These are phyloP conservation scores for Begonia peltatifolia DNA, from an alignment of 306 rosid species.

Conservation along the genomic window DNA sequence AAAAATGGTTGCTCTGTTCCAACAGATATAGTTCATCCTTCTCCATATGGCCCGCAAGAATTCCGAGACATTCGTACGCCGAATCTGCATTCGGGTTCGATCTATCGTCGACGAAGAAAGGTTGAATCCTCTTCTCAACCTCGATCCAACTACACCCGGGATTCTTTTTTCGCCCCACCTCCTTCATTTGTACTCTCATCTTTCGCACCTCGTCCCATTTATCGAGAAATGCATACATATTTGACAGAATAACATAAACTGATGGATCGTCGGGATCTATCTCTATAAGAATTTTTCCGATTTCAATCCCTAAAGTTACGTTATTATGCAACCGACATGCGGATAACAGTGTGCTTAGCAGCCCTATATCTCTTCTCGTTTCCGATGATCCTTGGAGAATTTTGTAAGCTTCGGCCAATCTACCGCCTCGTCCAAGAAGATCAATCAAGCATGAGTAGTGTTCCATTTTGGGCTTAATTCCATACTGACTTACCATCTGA, in stretches of 20 bases:
- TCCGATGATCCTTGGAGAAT: constrained; percentile 44
- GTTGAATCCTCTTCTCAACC: constrained; percentile 38
- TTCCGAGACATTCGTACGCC: constrained; percentile 35
- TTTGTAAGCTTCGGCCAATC: constrained; percentile 54
- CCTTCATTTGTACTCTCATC: constrained; percentile 57
- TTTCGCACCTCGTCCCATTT: constrained; percentile 55
- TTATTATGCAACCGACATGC: constrained; percentile 47
- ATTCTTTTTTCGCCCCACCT: constrained; percentile 52
- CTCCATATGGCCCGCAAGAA: constrained; percentile 49
- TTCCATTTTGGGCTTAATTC: constrained; percentile 47
- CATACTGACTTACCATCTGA: constrained; percentile 37
- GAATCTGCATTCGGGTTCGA: constrained; percentile 34
- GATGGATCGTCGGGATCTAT: constrained; percentile 58
- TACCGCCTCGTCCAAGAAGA: constrained; percentile 82
- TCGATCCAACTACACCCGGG: constrained; percentile 88
- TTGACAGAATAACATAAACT: constrained; percentile 37
- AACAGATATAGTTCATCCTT: constrained; percentile 15
- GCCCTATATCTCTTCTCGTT: constrained; percentile 31
- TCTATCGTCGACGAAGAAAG: constrained; percentile 57
- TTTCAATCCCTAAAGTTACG: constrained; percentile 39
- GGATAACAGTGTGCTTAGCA: constrained; percentile 58
- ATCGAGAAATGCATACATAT: constrained; percentile 48
- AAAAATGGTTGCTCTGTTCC: too few relatives aligned
- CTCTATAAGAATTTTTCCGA: constrained; percentile 35
- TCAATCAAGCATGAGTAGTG: constrained; percentile 72